These are phyloP conservation scores for Tolypocladium cylindrosporum DNA, from an alignment of 2,329 filamentous ascomycete species.

Conservation along the genomic window DNA sequence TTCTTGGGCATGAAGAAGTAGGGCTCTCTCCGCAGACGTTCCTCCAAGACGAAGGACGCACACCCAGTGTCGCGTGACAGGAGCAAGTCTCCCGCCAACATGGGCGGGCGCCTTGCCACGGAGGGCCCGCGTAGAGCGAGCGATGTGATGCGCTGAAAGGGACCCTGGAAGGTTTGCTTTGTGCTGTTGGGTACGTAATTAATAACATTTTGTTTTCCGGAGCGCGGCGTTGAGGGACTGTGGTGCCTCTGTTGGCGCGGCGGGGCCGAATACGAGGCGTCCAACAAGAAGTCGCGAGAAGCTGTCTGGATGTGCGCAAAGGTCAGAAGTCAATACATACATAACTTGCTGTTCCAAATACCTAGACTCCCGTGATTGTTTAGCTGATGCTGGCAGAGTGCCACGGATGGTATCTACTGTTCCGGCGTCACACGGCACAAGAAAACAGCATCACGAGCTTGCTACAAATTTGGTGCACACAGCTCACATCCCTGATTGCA, in stretches of 20 bases:
- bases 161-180: neutral
- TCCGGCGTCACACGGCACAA: neutral
- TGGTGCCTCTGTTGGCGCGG: neutral
- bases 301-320: neutral
- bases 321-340: neutral
- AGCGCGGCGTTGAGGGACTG: neutral
- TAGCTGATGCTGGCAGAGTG: neutral
- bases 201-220: neutral
- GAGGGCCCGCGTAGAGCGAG: neutral
- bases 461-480: neutral
- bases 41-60: neutral
- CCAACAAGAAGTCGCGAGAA: neutral
- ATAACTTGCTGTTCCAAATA: neutral
- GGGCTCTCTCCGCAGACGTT: conserved; percentile 17
- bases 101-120: too few relatives aligned
- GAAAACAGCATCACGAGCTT: neutral
- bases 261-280: neutral
- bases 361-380: neutral
- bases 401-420: too few relatives aligned
- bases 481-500: neutral
- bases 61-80: neutral
- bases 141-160: neutral
- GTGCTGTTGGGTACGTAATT: neutral
- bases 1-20: conserved; percentile 52
- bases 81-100: neutral